phyloP scores from a whole-genome alignment of 2,329 filamentous ascomycete species.

The Aspergillus piperis region DNA sequence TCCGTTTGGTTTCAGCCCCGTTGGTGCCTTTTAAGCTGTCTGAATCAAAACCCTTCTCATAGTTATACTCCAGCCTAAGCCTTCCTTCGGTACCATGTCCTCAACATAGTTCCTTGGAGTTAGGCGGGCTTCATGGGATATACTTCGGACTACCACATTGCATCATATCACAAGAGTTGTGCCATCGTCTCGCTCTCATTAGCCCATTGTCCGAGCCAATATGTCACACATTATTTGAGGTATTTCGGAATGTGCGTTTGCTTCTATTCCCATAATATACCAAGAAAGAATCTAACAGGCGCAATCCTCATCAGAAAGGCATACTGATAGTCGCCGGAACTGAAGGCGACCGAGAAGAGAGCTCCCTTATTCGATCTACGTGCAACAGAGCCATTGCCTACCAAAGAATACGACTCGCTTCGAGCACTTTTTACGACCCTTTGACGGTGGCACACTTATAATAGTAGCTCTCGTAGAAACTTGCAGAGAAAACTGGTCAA shows the following conservation, averaged over 20 bases:
- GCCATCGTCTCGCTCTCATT: background rate
- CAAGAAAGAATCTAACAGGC: background rate
- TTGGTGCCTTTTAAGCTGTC: background rate
- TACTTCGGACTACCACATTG: background rate
- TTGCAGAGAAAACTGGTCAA: no score
- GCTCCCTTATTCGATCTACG: no score
- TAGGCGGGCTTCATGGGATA: background rate
- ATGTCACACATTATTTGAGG: background rate
- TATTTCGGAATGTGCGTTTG: background rate
- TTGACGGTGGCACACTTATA: no score
- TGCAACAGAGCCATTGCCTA: background rate
- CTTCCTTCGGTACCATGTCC: background rate
- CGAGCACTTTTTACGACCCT: background rate
- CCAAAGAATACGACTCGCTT: background rate
- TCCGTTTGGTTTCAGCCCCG: background rate
- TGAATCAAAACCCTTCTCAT: background rate
- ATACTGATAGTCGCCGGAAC: background rate
- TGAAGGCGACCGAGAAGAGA: background rate
- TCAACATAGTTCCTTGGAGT: background rate
- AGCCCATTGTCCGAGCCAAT: no score
- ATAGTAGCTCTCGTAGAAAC: no score
- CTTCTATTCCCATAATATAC: background rate
- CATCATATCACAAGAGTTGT: background rate
- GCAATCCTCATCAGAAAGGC: background rate
- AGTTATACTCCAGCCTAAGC: background rate